phyloP scores from a whole-genome alignment of 345 rosid genomes.

The Euphorbia peplus region DNA sequence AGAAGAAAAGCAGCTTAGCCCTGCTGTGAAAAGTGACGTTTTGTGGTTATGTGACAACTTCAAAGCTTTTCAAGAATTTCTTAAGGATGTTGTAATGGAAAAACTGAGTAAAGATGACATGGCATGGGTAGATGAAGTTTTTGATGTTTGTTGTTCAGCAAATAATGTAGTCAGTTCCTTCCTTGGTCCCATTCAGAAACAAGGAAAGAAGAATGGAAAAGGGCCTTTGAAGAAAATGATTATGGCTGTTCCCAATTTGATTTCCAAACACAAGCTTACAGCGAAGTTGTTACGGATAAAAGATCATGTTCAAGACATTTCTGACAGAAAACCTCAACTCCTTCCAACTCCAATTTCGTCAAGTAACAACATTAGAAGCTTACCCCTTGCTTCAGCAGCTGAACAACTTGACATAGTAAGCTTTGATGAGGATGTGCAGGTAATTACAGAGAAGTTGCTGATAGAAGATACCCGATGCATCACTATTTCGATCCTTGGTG shows the following conservation, averaged over 20 bases:
- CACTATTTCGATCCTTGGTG: slow-evolving; percentile 21
- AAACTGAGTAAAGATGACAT: neutral
- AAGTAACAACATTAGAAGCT: neutral
- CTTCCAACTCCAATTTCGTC: neutral
- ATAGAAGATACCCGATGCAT: slow-evolving; percentile 1
- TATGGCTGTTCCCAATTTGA: neutral
- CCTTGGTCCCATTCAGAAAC: neutral
- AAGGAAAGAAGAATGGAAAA: neutral
- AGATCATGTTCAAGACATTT: neutral
- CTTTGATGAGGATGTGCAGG: slow-evolving; percentile 2
- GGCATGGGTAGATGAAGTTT: neutral
- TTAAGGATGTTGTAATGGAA: neutral
- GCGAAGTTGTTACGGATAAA: neutral
- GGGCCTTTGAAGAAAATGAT: neutral
- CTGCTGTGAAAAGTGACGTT: neutral
- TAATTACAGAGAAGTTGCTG: neutral
- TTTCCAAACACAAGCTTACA: neutral
- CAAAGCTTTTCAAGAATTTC: neutral
- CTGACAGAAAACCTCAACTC: neutral
- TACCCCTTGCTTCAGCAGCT: neutral
- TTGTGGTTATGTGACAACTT: neutral
- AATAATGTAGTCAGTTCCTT: neutral
- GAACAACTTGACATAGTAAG: slow-evolving; percentile 1
- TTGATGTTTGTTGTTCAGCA: neutral
- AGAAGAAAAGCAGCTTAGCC: neutral